These are phyloP conservation scores for Helicocarpus griseus DNA, from an alignment of 2,329 filamentous ascomycete species.

Conservation along the genomic window DNA sequence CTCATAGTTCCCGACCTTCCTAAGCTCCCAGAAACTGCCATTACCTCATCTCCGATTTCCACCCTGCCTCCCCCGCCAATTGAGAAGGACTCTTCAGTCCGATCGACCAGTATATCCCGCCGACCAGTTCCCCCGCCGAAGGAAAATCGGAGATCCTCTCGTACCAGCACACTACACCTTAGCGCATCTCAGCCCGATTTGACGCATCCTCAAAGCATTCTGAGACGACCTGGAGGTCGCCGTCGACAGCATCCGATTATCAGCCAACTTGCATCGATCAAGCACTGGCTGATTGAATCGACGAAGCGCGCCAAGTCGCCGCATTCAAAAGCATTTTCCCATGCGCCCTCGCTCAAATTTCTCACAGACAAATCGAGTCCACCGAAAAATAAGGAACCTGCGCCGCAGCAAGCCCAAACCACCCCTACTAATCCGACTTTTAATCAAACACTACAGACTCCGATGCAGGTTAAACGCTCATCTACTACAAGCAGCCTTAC, in stretches of 20 bases:
- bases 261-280: constrained; percentile 56
- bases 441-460: constrained; percentile 22
- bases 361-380: constrained; percentile 30
- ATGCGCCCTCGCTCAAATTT: constrained; percentile 25
- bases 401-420: constrained; percentile 20
- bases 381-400: constrained; percentile 27
- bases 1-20: constrained; percentile 65
- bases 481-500: constrained; percentile 34
- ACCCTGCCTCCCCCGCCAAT: constrained; percentile 53
- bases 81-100: constrained; percentile 62
- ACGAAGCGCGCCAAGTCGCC: constrained; percentile 55
- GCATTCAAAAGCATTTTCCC: constrained; percentile 24
- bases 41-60: constrained; percentile 25
- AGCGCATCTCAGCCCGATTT: constrained; percentile 62
- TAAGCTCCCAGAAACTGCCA: constrained; percentile 59
- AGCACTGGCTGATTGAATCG: constrained; percentile 64
- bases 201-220: constrained; percentile 46
- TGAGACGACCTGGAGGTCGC: constrained; percentile 44
- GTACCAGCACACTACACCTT: constrained; percentile 78
- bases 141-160: constrained; percentile 66
- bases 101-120: constrained; percentile 67
- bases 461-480: constrained; percentile 30
- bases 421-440: constrained; percentile 16
- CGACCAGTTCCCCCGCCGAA: constrained; percentile 79
- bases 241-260: constrained; percentile 55